Evolutionary conservation across 176 grass and related monocot genomes (phyloP).

Genomic region (Hsuehochloa calcarea): DNA sequence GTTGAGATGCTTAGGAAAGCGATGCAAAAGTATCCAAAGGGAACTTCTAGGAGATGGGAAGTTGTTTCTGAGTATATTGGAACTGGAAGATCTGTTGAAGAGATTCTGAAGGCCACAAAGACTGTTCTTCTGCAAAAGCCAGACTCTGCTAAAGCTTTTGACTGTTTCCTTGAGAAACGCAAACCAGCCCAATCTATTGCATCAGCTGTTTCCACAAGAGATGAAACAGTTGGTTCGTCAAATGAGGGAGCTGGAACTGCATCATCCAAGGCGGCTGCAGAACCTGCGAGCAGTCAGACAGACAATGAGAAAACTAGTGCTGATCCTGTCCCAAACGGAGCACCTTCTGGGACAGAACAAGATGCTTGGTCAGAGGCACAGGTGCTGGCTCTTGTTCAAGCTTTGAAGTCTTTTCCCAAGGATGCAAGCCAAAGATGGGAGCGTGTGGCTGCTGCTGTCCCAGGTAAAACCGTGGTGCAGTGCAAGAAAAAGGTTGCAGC

Average conservation of each 20-base stretch:
- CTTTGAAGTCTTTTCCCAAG: constrained; percentile 92
- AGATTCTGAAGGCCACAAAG: constrained; percentile 95
- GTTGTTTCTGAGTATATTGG: constrained; percentile 94
- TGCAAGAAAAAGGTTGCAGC: constrained; percentile 89
- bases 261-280: constrained; percentile 26
- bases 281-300: constrained; percentile 36
- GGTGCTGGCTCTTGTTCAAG: constrained; percentile 84
- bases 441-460: constrained; percentile 87
- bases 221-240: constrained; percentile 34
- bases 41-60: constrained; percentile 89
- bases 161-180: constrained; percentile 97
- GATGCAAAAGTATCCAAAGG: constrained; percentile 91
- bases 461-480: constrained; percentile 87
- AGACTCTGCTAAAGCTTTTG: constrained; percentile 91
- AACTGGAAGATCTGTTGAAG: constrained; percentile 78
- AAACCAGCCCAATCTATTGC: constrained; percentile 69
- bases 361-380: constrained; percentile 86
- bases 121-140: constrained; percentile 93
- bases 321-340: constrained; percentile 40
- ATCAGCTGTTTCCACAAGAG: constrained; percentile 74
- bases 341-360: constrained; percentile 45
- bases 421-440: constrained; percentile 95
- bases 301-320: constrained; percentile 32
- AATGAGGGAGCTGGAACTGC: constrained; percentile 30
- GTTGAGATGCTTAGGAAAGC: constrained; percentile 96